Evolutionary conservation across 345 rosid genomes (phyloP), one percentile per base, ranked within the genome.

Genomic region (Lumnitzera racemosa): DNA sequence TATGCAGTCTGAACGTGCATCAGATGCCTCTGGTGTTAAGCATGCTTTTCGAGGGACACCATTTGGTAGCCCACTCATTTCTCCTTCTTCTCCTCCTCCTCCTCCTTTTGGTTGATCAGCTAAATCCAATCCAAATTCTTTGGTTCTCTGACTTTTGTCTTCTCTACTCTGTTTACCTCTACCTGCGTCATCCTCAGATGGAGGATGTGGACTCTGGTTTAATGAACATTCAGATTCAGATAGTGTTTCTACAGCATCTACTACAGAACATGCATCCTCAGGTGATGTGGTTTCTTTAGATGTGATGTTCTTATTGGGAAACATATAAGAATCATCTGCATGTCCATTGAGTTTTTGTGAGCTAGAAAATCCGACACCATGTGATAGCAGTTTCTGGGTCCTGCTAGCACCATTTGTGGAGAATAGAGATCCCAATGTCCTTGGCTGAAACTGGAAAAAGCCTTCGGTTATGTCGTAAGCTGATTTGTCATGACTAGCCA

Each of bases 391-490:
- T 3, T 77, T 77, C 48, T 71, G 73, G 61, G 70, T 62, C 74
- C 82, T 78, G 69, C 58, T 68, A 54, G 84, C 61, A 61, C 83
- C 86, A 65, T 72, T 84, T 17, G 87, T 62, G 60, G 85, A 78
- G 69, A 82, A 82, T 47, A 81, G 64, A 65, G 90, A 71, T 46
- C 88, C 88, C 47, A 80, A 71, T 58, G 83, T 63, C n/a, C 61
- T 79, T 15, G 91, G 97, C 57, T 79, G 87, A 76, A 94, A 90
- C 72, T 78, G 84, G 76, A 94, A 90, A 72, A 80, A 81, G 43
- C 92, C 89, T 52, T 76, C 78, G 0, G 86, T 83, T 65, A 75
- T 76, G 64, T 94, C 96, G 8, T 89, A 96, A 46, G 70, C 63
- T 55, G 60, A 63, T n/a, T 78, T 61, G 56, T 80, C 85, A 51